Percentiles rank a stretch among this genome's conserved stretches.
Evolutionary conservation across 306 rosid genomes (phyloP).

Genomic region (Macrotyloma uniflorum): DNA sequence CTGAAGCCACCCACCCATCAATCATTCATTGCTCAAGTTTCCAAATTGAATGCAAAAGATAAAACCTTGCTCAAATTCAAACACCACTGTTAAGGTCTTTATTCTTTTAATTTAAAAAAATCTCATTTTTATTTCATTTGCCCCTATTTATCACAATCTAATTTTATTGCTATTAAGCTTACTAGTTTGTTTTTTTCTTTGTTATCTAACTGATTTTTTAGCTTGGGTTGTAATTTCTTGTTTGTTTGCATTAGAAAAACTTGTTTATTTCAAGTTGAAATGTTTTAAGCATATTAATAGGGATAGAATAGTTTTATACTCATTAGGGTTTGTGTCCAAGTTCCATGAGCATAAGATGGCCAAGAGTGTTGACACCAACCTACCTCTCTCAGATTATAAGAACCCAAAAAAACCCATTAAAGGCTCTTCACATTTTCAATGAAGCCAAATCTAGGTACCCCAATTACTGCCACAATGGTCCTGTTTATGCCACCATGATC

Average conservation of each 20-base stretch:
- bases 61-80: not conserved
- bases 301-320: not conserved
- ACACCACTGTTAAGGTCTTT: not conserved
- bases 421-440: slow-evolving; percentile 55
- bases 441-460: slow-evolving; percentile 51
- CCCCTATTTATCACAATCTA: not conserved
- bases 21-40: not conserved
- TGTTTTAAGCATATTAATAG: not conserved
- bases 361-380: slow-evolving; percentile 55
- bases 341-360: slow-evolving; percentile 59
- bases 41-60: slow-evolving; percentile 2
- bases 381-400: slow-evolving; percentile 52
- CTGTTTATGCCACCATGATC: slow-evolving; percentile 60
- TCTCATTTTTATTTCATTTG: not conserved
- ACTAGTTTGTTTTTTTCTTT: not conserved
- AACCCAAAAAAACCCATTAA: slow-evolving; percentile 52
- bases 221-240: not conserved
- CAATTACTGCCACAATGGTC: slow-evolving; percentile 54
- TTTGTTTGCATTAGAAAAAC: not conserved
- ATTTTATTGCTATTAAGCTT: not conserved
- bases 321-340: not conserved
- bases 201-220: not conserved
- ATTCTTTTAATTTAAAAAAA: not conserved
- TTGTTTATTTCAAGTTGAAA: not conserved
- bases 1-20: not conserved